phyloP scores from a whole-genome alignment of 2,329 filamentous ascomycete genomes.

The Lasiodiplodia hormozganensis region DNA sequence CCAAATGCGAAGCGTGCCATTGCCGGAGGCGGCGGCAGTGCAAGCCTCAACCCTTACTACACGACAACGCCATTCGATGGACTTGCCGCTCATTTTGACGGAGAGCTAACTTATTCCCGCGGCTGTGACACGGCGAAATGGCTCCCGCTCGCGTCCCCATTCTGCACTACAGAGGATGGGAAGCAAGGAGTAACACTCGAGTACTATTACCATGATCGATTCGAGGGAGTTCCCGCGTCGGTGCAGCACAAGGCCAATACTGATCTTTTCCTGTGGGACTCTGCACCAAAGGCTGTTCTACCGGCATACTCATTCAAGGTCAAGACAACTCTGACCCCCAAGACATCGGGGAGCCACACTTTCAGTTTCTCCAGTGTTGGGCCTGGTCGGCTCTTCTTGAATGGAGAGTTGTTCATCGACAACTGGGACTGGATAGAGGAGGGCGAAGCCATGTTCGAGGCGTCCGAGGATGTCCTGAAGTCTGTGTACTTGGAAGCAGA shows the following conservation, averaged over 20 bases:
- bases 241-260: constrained; percentile 68
- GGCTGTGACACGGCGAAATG: constrained; percentile 71
- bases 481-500: constrained; percentile 66
- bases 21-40: constrained; percentile 72
- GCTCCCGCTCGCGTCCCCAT: constrained; percentile 67
- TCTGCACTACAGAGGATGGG: constrained; percentile 63
- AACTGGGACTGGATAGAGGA: constrained; percentile 74
- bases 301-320: constrained; percentile 70
- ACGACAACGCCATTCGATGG: constrained; percentile 66
- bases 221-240: constrained; percentile 63
- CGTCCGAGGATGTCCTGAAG: constrained; percentile 69
- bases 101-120: constrained; percentile 64
- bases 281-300: constrained; percentile 66
- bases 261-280: constrained; percentile 75
- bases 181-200: constrained; percentile 68
- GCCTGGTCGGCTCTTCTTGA: constrained; percentile 66
- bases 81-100: constrained; percentile 13
- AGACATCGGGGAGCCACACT: constrained; percentile 66
- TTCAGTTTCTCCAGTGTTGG: constrained; percentile 73
- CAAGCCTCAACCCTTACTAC: constrained; percentile 73
- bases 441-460: constrained; percentile 75
- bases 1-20: constrained; percentile 72
- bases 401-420: constrained; percentile 67
- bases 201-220: constrained; percentile 69
- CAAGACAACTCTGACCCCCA: constrained; percentile 66